phyloP scores from a whole-genome alignment of 208 protist genomes.

The Crithidia mellificae region DNA sequence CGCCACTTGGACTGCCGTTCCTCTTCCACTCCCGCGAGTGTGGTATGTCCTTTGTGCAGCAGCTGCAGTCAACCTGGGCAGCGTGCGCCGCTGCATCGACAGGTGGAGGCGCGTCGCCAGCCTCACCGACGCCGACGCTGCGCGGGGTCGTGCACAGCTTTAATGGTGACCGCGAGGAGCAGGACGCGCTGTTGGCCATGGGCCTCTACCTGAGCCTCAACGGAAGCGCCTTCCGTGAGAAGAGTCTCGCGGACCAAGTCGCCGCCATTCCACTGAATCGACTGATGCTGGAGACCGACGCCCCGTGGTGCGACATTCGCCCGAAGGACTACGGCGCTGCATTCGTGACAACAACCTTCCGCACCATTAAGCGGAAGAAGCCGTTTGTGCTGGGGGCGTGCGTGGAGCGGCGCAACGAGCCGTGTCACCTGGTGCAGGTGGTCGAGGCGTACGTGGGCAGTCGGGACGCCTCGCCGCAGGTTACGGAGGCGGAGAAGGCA shows the following conservation, averaged over 20 bases:
- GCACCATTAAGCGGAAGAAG: constrained; percentile 59
- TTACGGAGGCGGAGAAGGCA: not conserved
- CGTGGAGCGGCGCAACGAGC: constrained; percentile 92
- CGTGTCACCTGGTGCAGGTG: constrained; percentile 84
- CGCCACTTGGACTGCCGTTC: constrained; percentile 72
- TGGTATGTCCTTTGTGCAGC: constrained; percentile 76
- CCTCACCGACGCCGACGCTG: constrained; percentile 13
- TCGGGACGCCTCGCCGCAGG: constrained; percentile 3
- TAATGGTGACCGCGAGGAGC: constrained; percentile 85
- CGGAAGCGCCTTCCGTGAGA: constrained; percentile 90
- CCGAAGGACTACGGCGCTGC: constrained; percentile 79
- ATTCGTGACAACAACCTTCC: constrained; percentile 71
- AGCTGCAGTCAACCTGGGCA: constrained; percentile 48
- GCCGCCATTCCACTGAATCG: constrained; percentile 75
- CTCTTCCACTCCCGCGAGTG: constrained; percentile 93
- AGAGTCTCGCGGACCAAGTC: constrained; percentile 71
- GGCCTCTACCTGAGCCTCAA: constrained; percentile 92
- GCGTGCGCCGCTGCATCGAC: not conserved
- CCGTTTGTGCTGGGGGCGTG: constrained; percentile 61
- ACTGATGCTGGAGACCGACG: constrained; percentile 94
- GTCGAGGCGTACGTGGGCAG: constrained; percentile 69
- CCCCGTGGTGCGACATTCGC: constrained; percentile 95
- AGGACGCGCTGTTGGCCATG: constrained; percentile 70
- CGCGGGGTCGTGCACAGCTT: constrained; percentile 95
- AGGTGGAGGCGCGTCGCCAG: not conserved